Base-by-base conservation (phyloP, 768 basidiomycete genomes). In the Hericium rajendrae region DNA sequence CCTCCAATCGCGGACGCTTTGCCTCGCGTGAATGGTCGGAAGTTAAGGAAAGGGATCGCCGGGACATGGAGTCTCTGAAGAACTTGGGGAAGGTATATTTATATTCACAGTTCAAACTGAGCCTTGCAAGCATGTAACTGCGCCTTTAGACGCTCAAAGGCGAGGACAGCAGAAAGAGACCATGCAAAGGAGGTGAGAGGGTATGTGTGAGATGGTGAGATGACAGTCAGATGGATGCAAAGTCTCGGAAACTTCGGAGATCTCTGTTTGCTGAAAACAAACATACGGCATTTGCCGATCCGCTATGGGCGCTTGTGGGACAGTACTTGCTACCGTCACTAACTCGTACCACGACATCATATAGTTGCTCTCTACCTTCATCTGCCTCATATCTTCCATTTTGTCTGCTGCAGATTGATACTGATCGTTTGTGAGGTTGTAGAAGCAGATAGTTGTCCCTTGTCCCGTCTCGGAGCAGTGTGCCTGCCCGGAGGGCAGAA, bases 31-130 rank as follows among this genome's bases (percentile, higher is more conserved):
- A 16, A 10, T 51, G 26, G 12, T 51, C 54, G 37, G 62, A 55
- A 0, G 62, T 59, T 38, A 52, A 43, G 24, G 62, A 63, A 15
- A 56, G 55, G 41, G 53, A 61, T 32, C 62, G 62, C 16, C 62
- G 60, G 28, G 62, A 56, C 62, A 63, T 63, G 22, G 49, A 1
- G 26, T 15, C 0, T 8, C 18, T 16, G 11, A 28, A 37, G 49
- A 10, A 8, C 28, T 16, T 24, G 16, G 49, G 24, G 2, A 26
- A 24, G 32, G 32, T 32, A 26, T 51, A 51, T 51, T 51, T 51
- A n/a, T n/a, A n/a, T n/a, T n/a, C n/a, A n/a, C n/a, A n/a, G n/a
- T n/a, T n/a, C n/a, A n/a, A n/a, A n/a, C n/a, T n/a, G 43, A 46
- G 43, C 32, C 32, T 32, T 32, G 6, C 2, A 8, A 32, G 32